These are phyloP conservation scores for Besnoitia besnoiti DNA, from an alignment of 169 alveolate species.

Conservation along the genomic window DNA sequence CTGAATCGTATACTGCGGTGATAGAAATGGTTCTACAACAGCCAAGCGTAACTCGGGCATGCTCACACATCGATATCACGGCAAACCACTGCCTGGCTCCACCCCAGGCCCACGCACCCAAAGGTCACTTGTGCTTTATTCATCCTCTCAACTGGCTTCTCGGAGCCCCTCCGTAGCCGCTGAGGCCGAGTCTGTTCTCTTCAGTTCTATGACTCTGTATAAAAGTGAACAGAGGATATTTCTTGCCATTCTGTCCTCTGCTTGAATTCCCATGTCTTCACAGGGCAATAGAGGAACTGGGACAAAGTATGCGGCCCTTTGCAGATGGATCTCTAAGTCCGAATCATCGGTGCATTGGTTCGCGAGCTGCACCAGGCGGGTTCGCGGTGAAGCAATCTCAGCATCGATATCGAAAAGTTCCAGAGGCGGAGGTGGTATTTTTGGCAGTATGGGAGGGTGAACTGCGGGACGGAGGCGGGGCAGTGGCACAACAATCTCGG, in stretches of 20 bases:
- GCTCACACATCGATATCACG: too few relatives aligned
- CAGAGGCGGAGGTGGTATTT: background rate
- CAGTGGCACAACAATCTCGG: constrained; percentile 5
- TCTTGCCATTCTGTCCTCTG: background rate
- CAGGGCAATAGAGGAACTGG: background rate
- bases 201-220: background rate
- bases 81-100: too few relatives aligned
- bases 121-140: too few relatives aligned
- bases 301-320: background rate
- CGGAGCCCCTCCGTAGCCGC: background rate
- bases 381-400: constrained; percentile 24
- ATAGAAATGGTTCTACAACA: too few relatives aligned
- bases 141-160: too few relatives aligned
- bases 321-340: background rate
- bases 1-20: too few relatives aligned
- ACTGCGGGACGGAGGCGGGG: constrained; percentile 28
- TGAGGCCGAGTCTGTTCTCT: background rate
- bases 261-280: background rate
- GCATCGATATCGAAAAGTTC: constrained; percentile 21
- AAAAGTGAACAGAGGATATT: constrained; percentile 15
- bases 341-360: constrained; percentile 26
- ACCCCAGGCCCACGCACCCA: too few relatives aligned
- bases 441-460: background rate
- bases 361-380: background rate
- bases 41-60: too few relatives aligned